A percentile compares a stretch with the other conserved stretches of the same genome.
Evolutionary conservation across 176 grass and related monocot species (phyloP).

Genomic region (Poa annua): DNA sequence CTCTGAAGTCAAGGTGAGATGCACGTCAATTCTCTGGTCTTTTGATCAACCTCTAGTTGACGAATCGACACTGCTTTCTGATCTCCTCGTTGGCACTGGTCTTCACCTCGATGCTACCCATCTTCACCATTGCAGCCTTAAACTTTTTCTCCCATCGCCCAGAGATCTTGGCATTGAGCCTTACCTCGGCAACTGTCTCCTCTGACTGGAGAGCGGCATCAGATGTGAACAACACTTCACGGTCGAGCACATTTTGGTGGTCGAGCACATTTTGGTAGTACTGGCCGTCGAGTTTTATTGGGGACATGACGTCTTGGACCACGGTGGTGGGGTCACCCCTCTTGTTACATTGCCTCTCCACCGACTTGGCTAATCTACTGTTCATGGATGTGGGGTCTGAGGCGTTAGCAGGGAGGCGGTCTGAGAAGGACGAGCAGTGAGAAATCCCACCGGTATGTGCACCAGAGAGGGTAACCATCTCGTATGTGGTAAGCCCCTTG

Average conservation of each 20-base stretch:
- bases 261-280: conserved; percentile 62
- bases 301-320: conserved; percentile 50
- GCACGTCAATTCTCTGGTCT: background rate
- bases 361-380: background rate
- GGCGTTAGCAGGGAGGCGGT: background rate
- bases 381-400: background rate
- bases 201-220: conserved; percentile 43
- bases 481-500: conserved; percentile 41
- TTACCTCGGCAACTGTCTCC: conserved; percentile 23
- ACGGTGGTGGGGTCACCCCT: conserved; percentile 41
- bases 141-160: background rate
- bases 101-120: background rate
- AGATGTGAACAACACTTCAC: conserved; percentile 48
- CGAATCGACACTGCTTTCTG: background rate
- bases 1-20: too few relatives aligned
- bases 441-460: conserved; percentile 50
- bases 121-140: background rate
- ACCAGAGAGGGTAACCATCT: conserved; percentile 56
- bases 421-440: conserved; percentile 50
- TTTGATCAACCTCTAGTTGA: background rate
- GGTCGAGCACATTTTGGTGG: conserved; percentile 51
- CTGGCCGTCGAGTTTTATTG: conserved; percentile 26
- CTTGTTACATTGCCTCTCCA: background rate
- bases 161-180: conserved; percentile 27
- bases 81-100: background rate